phyloP scores from a whole-genome alignment of 1,284 basidiomycete species.

The Sanguinoderma infundibulare region DNA sequence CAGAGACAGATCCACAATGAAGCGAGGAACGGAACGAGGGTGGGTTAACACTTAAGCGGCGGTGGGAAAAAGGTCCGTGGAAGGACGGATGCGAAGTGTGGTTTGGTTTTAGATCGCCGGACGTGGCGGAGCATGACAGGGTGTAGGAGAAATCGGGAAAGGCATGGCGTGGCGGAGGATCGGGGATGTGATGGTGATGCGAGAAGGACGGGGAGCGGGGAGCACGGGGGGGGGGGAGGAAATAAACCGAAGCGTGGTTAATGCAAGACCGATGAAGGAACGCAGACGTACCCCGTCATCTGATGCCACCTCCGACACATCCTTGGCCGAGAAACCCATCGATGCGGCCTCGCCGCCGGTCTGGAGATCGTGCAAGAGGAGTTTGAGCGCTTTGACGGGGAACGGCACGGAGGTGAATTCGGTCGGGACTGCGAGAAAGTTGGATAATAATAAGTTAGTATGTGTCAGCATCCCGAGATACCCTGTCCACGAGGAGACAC shows the following conservation, averaged over 20 bases:
- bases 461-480: too few relatives aligned
- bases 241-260: background rate
- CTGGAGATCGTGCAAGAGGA: conserved; percentile 85
- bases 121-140: background rate
- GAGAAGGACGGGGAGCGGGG: background rate
- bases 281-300: conserved; percentile 74
- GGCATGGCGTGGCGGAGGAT: background rate
- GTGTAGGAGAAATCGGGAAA: background rate
- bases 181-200: background rate
- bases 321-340: conserved; percentile 49
- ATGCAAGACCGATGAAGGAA: background rate
- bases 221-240: background rate
- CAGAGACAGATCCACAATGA: too few relatives aligned
- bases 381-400: conserved; percentile 90
- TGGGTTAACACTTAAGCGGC: too few relatives aligned
- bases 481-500: too few relatives aligned
- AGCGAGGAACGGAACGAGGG: background rate
- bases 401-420: conserved; percentile 88
- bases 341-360: conserved; percentile 71
- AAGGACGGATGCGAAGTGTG: background rate
- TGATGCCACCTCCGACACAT: conserved; percentile 59
- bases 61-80: background rate
- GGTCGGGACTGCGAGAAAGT: conserved; percentile 72
- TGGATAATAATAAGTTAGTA: background rate
- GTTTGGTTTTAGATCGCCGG: background rate